Base-by-base conservation (phyloP, 2,329 filamentous ascomycete genomes). In the Alternaria incomplexa region DNA sequence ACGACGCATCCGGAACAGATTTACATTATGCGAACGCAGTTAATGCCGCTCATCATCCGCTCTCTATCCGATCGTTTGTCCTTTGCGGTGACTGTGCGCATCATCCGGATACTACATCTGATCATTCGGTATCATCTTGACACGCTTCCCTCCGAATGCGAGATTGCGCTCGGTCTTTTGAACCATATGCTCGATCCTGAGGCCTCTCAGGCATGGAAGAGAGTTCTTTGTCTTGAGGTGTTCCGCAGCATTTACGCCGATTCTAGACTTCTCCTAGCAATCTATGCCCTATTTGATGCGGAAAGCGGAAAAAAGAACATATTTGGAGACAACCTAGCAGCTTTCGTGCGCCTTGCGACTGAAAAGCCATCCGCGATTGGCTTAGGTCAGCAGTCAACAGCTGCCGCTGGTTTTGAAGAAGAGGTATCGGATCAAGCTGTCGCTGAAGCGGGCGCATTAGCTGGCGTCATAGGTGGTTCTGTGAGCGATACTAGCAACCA, bases 281-380 rank as follows among this genome's bases (percentile, higher is more conserved):
- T 97, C 3, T 98, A 93, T 75, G 85, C 88, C 7, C 84, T 91
- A 15, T 98, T 93, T 70, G 95, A 99, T 75, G 86, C 87, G 13
- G 83, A 88, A 54, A 85, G 92, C 46, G 90, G 88, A 4, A 88
- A 91, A 71, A 95, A 90, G 71, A 85, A 90, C 54, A 88, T 98
- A 20, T 83, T 99, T 22, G 91, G 92, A 71, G 91, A 93, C 61
- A 85, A 97, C 63, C 91, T 96, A 65, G 92, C 93, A 10, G 90
- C 91, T 0, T 94, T 99, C 75, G 96, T 98, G n/a, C 89, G 93
- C 13, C 83, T 98, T 9, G 95, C 95, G 58, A 93, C 93, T 0
- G 96, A 99, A 76, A 97, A 93, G 73, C 96, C 96, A 1, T 84
- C 88, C 0, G 85, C 97, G 25, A 98, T 99, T 65, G 96, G 96